A percentile compares a stretch with the other conserved stretches of the same genome.
These are phyloP conservation scores for Epichloe elymi DNA, from an alignment of 2,329 filamentous ascomycete species.

Conservation along the genomic window DNA sequence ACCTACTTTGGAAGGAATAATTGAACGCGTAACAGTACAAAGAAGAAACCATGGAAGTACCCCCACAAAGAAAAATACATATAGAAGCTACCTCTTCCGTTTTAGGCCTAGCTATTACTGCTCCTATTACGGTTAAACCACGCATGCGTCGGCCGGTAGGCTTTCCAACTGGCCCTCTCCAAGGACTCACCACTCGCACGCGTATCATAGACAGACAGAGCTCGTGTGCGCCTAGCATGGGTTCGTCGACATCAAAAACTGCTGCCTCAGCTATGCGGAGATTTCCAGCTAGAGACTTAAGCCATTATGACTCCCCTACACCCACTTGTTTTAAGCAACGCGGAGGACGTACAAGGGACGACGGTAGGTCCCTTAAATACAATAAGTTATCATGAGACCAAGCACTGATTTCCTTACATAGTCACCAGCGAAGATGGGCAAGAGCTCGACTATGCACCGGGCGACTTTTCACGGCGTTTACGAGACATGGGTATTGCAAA, in stretches of 20 bases:
- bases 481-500: background rate
- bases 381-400: no score
- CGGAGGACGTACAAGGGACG: background rate
- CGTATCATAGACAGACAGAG: no score
- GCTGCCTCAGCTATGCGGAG: background rate
- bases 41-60: no score
- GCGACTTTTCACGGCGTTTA: conserved; percentile 1
- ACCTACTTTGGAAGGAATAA: no score
- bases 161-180: no score
- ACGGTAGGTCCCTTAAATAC: background rate
- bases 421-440: background rate
- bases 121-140: no score
- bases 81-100: no score
- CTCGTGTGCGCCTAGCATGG: background rate
- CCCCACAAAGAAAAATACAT: no score
- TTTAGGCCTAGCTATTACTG: no score
- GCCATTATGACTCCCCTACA: background rate
- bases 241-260: conserved; percentile 1
- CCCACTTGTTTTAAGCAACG: background rate
- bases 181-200: no score
- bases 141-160: no score
- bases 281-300: background rate
- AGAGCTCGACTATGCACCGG: background rate
- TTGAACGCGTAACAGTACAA: no score
- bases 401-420: background rate